Evolutionary conservation across 495 filamentous ascomycete genomes (phyloP), one percentile per base, ranked within the genome.

Genomic region (Cercophora sp.): DNA sequence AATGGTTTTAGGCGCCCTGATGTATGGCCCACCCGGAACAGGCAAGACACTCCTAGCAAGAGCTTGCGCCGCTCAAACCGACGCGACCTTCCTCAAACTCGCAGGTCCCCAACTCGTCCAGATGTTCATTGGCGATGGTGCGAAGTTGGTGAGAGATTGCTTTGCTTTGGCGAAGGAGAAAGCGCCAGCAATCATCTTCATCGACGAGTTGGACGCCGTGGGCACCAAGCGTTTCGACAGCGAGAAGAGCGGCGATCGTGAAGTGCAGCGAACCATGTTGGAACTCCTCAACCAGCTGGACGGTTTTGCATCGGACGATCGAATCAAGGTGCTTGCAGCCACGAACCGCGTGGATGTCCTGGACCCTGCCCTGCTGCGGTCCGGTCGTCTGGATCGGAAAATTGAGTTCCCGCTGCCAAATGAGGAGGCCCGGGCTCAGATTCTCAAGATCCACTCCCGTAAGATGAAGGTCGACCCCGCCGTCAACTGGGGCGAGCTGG

Each of bases 341-440:
- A 99, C 93, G 23, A 99, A 99, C 77, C 87, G 93, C 57, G 89
- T 99, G 42, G 93, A 99, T 61, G 94, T 99, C 13, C 82, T 99
- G 13, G 93, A 99, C 66, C 93, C 93, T 2, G 93, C 93, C 8
- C 78, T 99, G 27, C 79, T 99, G 27, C 86, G 93, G 61, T 96
- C 90, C 20, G 93, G 93, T 32, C 90, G 93, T 75, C 76, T 99
- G 55, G 93, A 99, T 67, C 85, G 93, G 62, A 99, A 99, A 76
- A 99, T 99, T 71, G 93, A 99, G 73, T 99, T 98, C 76, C 94
- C 93, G 3, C 81, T 97, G 15, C 93, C 93, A n/a, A 99, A 97
- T 72, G 93, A 97, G 72, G 93, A 99, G 72, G 91, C 94, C 1
- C 86, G 93, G 22, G 91, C 92, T 8, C 91, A 97, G 73, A 99